A percentile compares a stretch with the other conserved stretches of the same genome.
These are phyloP conservation scores for Aspergillus spinulosporus DNA, from an alignment of 2,329 filamentous ascomycete genomes.

Conservation along the genomic window DNA sequence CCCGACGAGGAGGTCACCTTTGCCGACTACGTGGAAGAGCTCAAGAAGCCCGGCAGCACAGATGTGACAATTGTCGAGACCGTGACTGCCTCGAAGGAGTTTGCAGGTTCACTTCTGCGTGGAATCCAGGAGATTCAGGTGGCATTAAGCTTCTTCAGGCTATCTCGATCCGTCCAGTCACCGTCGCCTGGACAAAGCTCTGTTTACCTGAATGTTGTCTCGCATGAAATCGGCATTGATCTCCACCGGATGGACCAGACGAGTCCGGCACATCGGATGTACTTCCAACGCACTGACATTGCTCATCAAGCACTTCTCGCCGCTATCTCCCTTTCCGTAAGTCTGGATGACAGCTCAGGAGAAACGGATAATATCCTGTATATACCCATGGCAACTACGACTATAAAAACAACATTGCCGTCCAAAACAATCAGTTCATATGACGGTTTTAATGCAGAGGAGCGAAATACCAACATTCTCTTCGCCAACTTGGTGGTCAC, in stretches of 20 bases:
- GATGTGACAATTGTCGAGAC: conserved; percentile 73
- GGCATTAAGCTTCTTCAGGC: conserved; percentile 83
- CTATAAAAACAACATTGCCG: conserved; percentile 86
- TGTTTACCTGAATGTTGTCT: conserved; percentile 80
- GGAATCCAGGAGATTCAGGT: conserved; percentile 97
- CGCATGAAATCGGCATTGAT: conserved; percentile 95
- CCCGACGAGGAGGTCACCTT: conserved; percentile 63
- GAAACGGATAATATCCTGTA: conserved; percentile 86
- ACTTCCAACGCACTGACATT: conserved; percentile 88
- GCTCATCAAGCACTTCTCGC: conserved; percentile 93
- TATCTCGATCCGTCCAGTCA: conserved; percentile 75
- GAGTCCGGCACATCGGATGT: conserved; percentile 96
- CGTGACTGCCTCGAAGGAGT: conserved; percentile 89
- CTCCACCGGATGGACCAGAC: conserved; percentile 87
- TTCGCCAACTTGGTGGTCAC: conserved; percentile 96
- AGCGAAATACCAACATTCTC: conserved; percentile 92
- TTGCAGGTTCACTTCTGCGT: conserved; percentile 82
- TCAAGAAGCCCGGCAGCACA: conserved; percentile 66
- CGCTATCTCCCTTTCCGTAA: conserved; percentile 87
- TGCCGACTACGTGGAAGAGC: conserved; percentile 71
- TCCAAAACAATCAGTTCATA: conserved; percentile 88
- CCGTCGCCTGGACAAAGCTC: conserved; percentile 68
- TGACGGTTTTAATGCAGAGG: conserved; percentile 68
- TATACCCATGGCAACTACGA: conserved; percentile 96
- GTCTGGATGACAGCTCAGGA: conserved; percentile 84